Base-by-base conservation (phyloP, 2,329 filamentous ascomycete species). In the Microdochium trichocladiopsis region DNA sequence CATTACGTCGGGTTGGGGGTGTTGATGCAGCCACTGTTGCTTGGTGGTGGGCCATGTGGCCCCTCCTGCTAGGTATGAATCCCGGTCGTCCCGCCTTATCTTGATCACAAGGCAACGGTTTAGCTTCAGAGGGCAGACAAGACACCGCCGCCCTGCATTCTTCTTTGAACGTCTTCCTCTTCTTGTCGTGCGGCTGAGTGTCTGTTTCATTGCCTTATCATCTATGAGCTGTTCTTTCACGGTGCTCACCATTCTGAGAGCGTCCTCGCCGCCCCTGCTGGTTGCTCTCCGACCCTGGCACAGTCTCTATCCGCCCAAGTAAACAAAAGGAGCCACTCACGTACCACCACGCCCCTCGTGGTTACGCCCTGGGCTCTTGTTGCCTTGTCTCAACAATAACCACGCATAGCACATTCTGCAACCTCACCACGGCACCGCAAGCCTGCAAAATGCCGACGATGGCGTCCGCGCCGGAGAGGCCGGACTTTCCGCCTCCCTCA, bases 401-500 rank as follows among this genome's bases (percentile, higher is more conserved):
- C n/a, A n/a, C n/a, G n/a, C n/a, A n/a, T n/a, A n/a, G n/a, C n/a
- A n/a, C n/a, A n/a, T n/a, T n/a, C n/a, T n/a, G n/a, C n/a, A n/a
- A 31, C 28, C 28, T 31, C 8, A 8, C 28, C 14, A 14, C 28
- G 14, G 28, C 28, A 31, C 28, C 36, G n/a, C 36, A 18, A 41
- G 8, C n/a, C 5, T 16, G 3, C 16, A 45, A 21, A 16, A 21
- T 45, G 41, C 21, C 41, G 41, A 45, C 33, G 22, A 8, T 45
- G 41, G 41, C 41, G 41, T 45, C 41, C 41, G 41, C 41, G 21
- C 16, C 41, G 16, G 41, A 11, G 16, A 50, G 4, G 43, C 51
- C 45, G 49, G 36, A 47, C 47, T n/a, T 25, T 21, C 43, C 49
- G 33, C 36, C 6, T 55, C 77, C 74, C 10, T 80, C 78, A n/a